phyloP scores from a whole-genome alignment of 768 basidiomycete species.

The Antrodiella citrinella region DNA sequence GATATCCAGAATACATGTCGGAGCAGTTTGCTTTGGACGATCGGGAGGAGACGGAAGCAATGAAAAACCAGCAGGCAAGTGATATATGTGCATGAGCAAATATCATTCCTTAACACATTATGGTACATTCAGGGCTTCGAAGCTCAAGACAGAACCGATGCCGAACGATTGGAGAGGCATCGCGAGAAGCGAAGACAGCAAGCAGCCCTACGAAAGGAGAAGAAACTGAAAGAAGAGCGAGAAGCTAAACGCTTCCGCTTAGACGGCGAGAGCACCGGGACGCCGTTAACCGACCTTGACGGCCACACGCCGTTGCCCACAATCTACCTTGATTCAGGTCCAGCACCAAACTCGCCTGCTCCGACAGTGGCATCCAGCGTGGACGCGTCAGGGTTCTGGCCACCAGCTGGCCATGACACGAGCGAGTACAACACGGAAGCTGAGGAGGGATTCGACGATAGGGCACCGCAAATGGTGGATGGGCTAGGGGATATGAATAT shows the following conservation, averaged over 20 bases:
- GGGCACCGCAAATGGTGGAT: not conserved
- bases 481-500: conserved; percentile 3
- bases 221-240: conserved; percentile 34
- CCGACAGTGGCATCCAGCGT: conserved; percentile 43
- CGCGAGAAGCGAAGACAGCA: conserved; percentile 18
- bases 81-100: too few relatives aligned
- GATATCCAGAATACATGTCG: conserved; percentile 76
- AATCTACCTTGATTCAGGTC: conserved; percentile 1
- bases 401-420: conserved; percentile 18
- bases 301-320: not conserved
- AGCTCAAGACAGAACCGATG: not conserved
- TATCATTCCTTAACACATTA: not conserved
- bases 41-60: conserved; percentile 65
- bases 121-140: not conserved
- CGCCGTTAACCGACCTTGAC: not conserved
- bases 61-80: conserved; percentile 19
- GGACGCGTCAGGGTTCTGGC: conserved; percentile 30
- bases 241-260: conserved; percentile 1
- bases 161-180: conserved; percentile 14
- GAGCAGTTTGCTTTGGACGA: conserved; percentile 77
- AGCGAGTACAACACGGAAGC: conserved; percentile 45
- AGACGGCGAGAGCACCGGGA: not conserved
- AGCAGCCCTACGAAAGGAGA: conserved; percentile 21
- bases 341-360: not conserved
- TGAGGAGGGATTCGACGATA: not conserved